These are phyloP conservation scores for Huntiella savannae DNA, from an alignment of 2,329 filamentous ascomycete genomes.

Conservation along the genomic window DNA sequence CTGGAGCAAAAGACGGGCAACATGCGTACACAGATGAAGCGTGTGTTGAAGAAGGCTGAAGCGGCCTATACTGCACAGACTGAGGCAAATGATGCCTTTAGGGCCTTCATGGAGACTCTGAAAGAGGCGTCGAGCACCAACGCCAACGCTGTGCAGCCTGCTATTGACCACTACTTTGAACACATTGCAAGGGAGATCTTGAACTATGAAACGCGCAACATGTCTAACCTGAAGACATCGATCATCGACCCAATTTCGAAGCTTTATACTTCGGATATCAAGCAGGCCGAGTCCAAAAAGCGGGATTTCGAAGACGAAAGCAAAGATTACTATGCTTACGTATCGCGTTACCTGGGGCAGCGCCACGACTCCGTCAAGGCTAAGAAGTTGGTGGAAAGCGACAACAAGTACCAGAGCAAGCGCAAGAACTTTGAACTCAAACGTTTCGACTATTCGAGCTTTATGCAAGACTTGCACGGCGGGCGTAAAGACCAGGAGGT, in stretches of 20 bases:
- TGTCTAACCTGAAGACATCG: conserved; percentile 66
- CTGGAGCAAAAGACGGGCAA: conserved; percentile 91
- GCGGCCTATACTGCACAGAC: conserved; percentile 62
- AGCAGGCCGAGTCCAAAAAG: conserved; percentile 90
- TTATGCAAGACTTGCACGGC: conserved; percentile 97
- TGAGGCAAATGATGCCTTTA: conserved; percentile 70
- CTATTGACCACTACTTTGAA: conserved; percentile 94
- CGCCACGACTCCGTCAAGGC: conserved; percentile 89
- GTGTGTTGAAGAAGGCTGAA: conserved; percentile 85
- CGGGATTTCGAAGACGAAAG: conserved; percentile 98
- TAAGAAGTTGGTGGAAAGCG: conserved; percentile 88
- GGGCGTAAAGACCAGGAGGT: conserved; percentile 98
- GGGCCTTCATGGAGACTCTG: conserved; percentile 66
- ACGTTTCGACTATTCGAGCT: conserved; percentile 95
- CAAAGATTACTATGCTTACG: conserved; percentile 93
- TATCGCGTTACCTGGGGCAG: conserved; percentile 88
- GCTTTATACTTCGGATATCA: conserved; percentile 89
- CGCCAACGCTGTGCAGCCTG: conserved; percentile 89
- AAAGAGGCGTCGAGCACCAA: conserved; percentile 80
- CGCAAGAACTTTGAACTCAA: conserved; percentile 89
- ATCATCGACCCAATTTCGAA: conserved; percentile 89
- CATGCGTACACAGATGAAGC: conserved; percentile 89
- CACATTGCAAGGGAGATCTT: conserved; percentile 87
- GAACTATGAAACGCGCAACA: conserved; percentile 68
- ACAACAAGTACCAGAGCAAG: conserved; percentile 90